These are phyloP conservation scores for Fusarium continuum DNA, from an alignment of 2,329 filamentous ascomycete species.

Conservation along the genomic window DNA sequence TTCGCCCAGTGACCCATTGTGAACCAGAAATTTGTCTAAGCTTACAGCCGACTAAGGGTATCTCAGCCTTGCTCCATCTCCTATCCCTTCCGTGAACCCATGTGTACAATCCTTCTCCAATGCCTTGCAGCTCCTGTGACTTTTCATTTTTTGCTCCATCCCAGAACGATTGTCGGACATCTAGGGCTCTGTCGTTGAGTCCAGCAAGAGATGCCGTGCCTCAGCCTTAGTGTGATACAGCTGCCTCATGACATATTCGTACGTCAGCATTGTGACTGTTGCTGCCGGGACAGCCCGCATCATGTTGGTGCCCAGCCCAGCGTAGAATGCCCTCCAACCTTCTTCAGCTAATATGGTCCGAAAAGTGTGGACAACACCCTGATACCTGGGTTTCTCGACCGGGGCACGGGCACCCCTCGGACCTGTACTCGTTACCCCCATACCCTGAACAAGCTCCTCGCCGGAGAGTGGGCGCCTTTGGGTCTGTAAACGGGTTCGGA, in stretches of 20 bases:
- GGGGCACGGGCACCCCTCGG: slow-evolving; percentile 43
- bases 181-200: slow-evolving; percentile 25
- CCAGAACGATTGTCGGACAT: slow-evolving; percentile 6
- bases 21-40: slow-evolving; percentile 49
- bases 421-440: slow-evolving; percentile 54
- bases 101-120: slow-evolving; percentile 32
- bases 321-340: slow-evolving; percentile 96
- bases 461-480: slow-evolving; percentile 77
- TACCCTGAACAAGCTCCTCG: slow-evolving; percentile 60
- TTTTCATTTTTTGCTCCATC: background rate
- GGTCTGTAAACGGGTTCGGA: slow-evolving; percentile 92
- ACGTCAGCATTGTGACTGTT: slow-evolving; percentile 97
- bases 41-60: slow-evolving; percentile 50
- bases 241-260: slow-evolving; percentile 76
- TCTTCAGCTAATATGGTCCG: slow-evolving; percentile 88
- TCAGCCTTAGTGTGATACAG: slow-evolving; percentile 56
- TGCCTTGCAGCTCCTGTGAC: slow-evolving; percentile 18
- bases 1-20: slow-evolving; percentile 29
- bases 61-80: slow-evolving; percentile 43
- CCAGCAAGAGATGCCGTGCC: slow-evolving; percentile 45
- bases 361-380: slow-evolving; percentile 82
- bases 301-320: slow-evolving; percentile 97
- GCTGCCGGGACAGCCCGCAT: slow-evolving; percentile 94
- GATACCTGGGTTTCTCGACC: slow-evolving; percentile 66
- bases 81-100: slow-evolving; percentile 19